Evolutionary conservation across 345 rosid species (phyloP), one percentile per base, ranked within the genome.

Genomic region (Populus alba): DNA sequence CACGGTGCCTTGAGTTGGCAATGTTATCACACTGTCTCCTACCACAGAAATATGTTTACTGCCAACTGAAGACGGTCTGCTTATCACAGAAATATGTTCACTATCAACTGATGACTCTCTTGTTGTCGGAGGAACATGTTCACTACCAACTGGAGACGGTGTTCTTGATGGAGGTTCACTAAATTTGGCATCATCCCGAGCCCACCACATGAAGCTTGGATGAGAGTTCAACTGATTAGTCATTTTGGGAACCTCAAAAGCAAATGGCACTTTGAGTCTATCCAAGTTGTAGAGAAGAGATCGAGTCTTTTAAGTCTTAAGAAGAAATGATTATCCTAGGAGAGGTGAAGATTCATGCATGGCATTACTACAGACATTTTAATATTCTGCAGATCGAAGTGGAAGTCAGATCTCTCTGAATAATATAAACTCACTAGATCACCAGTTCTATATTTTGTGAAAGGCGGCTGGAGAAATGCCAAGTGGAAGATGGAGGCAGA

Each of bases 401-500:
- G 72, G 45, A 37, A 39, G 22, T 39, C 38, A 15, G 39, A 71
- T 27, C 23, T 35, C n/a, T 66, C 13, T 70, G 47, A n/a, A 22
- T 3, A 31, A 43, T 55, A 31, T 55, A 31, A 66, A 55, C 68
- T 61, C 6, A 17, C 8, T 4, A 5, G 37, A 53, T 23, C 13
- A 53, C 18, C 18, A 31, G 31, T 38, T 68, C 47, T 35, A 68
- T 51, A 51, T 51, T 18, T 23, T 27, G 35, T 55, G 68, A 23
- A 35, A 45, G 73, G 9, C 7, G 23, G 69, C 49, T 31, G 22
- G 59, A 61, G 51, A 68, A 75, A 25, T 13, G 75, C 82, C 80
- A 76, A 15, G 13, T 73, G 81, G 84, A 73, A 69, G 84, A 59
- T 43, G 68, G 22, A 71, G 39, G 73, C 8, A 39, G 68, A 66